Base-by-base conservation (phyloP, 2,329 filamentous ascomycete genomes). In the Mycosphaerella arachidis region DNA sequence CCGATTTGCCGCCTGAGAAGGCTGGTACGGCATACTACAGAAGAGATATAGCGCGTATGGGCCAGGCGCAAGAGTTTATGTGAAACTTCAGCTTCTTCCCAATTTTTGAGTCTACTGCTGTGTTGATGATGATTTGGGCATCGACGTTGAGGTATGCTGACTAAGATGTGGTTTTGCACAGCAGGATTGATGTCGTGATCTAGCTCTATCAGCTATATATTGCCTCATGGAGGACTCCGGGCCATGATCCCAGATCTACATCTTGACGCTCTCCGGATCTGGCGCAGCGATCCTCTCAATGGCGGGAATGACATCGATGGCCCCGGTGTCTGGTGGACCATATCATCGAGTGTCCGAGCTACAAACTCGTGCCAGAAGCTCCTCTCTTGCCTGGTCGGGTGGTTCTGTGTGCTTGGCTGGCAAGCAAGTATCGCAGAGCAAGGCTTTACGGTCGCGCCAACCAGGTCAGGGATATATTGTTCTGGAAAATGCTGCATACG, bases 401-500 rank as follows among this genome's bases (percentile, higher is more conserved):
- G 76, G 77, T 70, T 76, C 29, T 75, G 72, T n/a, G 67, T 76
- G 0, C 62, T 70, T 7, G 75, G 74, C 4, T 78, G 76, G 75
- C 74, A 76, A 61, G 73, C 74, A 4, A 51, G 63, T 66, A 58
- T 76, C 27, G 76, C 77, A 6, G 73, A 75, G 4, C 76, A 77
- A 53, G 74, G 74, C 12, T 78, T 77, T 67, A 72, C 79, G 16
- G 76, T 76, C 6, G 78, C 75, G 2, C 76, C 72, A n/a, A n/a
- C 4, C 75, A 78, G 76, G 81, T 16, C 77, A 81, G 67, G 78
- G 64, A n/a, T n/a, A n/a, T n/a, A n/a, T n/a, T n/a, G n/a, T 77
- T 20, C 67, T 81, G 33, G 79, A 79, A 60, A 67, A 78, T 53
- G 70, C 72, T 1, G 67, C 67, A 2, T 81, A 80, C 60, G 63